These are phyloP conservation scores for Nicotiana otophora DNA, from an alignment of 257 asterid species.

Conservation along the genomic window DNA sequence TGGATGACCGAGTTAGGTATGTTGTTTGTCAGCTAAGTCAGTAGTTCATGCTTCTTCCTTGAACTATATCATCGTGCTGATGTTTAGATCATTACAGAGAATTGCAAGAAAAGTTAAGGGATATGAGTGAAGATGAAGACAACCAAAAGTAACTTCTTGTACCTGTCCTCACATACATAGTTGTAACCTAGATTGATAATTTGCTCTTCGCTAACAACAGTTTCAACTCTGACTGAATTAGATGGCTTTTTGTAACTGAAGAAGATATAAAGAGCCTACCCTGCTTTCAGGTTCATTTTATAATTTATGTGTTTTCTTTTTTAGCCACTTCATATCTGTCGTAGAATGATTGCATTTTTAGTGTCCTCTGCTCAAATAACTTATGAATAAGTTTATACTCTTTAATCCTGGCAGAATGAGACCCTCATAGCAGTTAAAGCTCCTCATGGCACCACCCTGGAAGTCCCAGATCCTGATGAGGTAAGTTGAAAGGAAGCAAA, in stretches of 20 bases:
- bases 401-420: constrained; percentile 57
- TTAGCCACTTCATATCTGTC: not conserved
- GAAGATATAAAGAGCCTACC: constrained; percentile 79
- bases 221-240: constrained; percentile 25
- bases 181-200: constrained; percentile 12
- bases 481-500: constrained; percentile 29
- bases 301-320: constrained; percentile 10
- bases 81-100: constrained; percentile 46
- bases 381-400: not conserved
- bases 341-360: not conserved
- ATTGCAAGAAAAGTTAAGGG: constrained; percentile 73
- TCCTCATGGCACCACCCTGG: constrained; percentile 96
- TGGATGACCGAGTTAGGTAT: constrained; percentile 74
- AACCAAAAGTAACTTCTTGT: constrained; percentile 49
- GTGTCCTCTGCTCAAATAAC: not conserved
- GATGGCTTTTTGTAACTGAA: constrained; percentile 92
- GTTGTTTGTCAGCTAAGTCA: constrained; percentile 16
- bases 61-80: constrained; percentile 20
- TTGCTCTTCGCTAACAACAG: constrained; percentile 10
- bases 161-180: not conserved
- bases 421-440: constrained; percentile 90
- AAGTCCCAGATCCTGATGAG: constrained; percentile 99
- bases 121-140: constrained; percentile 70
- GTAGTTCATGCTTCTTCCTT: constrained; percentile 16
- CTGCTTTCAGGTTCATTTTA: constrained; percentile 63